Evolutionary conservation across 2,329 filamentous ascomycete species (phyloP).

Genomic region (Penicillium sp.): DNA sequence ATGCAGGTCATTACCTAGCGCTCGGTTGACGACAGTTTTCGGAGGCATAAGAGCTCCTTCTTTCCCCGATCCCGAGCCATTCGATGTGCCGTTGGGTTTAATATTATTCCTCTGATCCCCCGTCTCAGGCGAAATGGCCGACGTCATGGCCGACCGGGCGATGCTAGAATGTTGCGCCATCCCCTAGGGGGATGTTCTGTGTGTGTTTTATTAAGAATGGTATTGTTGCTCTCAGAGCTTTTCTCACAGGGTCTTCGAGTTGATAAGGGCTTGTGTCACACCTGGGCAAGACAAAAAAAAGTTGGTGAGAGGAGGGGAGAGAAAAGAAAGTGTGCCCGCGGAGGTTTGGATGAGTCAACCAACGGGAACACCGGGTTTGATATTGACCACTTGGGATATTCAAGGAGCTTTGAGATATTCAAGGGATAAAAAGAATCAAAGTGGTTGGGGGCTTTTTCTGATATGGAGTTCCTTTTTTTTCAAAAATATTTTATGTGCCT

Average conservation of each 20-base stretch:
- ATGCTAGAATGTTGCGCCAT: constrained; percentile 51
- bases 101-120: constrained; percentile 26
- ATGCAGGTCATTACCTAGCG: constrained; percentile 45
- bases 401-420: background rate
- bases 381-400: background rate
- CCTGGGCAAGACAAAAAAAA: background rate
- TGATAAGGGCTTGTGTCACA: background rate
- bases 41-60: constrained; percentile 37
- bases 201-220: background rate
- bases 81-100: constrained; percentile 23
- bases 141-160: constrained; percentile 52
- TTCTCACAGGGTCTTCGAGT: background rate
- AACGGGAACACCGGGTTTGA: constrained; percentile 12
- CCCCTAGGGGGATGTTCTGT: constrained; percentile 21
- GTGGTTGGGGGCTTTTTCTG: background rate
- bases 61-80: constrained; percentile 29
- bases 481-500: background rate
- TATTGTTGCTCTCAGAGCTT: constrained; percentile 8
- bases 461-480: background rate
- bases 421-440: background rate
- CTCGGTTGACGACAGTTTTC: constrained; percentile 44
- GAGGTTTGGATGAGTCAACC: constrained; percentile 24
- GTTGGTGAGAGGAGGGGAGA: constrained; percentile 12
- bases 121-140: constrained; percentile 28
- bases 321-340: constrained; percentile 17